Evolutionary conservation across 371 early-diverging fungal species (phyloP), one percentile per base, ranked within the genome.

Genomic region (Mucor racemosus): DNA sequence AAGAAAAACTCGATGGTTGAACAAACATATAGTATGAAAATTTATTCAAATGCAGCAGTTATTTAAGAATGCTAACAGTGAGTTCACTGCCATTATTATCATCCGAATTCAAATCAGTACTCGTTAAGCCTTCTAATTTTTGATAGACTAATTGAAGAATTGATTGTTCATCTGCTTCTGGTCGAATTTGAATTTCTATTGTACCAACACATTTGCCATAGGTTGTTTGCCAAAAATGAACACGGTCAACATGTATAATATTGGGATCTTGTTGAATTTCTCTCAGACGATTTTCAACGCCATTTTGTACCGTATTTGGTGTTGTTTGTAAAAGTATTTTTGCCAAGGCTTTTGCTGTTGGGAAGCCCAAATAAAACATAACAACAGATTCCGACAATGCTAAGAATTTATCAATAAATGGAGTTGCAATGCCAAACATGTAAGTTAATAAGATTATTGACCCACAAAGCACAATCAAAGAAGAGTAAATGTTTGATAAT

Each of bases 201-300:
- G 89, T 87, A 4, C 88, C 88, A 11, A 89, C 80, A 56, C 81
- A 73, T 68, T 87, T 83, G 14, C 85, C 85, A 65, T 84, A 84
- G 0, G 88, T 85, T 58, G 86, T 89, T 64, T 84, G 86, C 89
- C 89, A 89, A 55, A 88, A 84, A 77, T 89, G 89, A 3, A 84
- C 75, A 4, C 82, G 66, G 31, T 84, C 82, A 15, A 87, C 68
- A 34, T 79, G 67, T 11, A 84, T 5, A 11, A 88, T 79, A 56
- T 76, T 70, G 41, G 85, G 77, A 62, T 88, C 76, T 46, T 76
- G 81, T 26, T 65, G 80, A 58, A 73, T 82, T 81, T 82, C 83
- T 35, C 71, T 56, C 4, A 82, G 62, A 10, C 79, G 69, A 31
- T 68, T 73, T 46, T 80, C 80, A 19, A 82, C 74, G 0, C 83